Conservation (phyloP, 495 filamentous ascomycete species). For the Xylaria sp. region DNA sequence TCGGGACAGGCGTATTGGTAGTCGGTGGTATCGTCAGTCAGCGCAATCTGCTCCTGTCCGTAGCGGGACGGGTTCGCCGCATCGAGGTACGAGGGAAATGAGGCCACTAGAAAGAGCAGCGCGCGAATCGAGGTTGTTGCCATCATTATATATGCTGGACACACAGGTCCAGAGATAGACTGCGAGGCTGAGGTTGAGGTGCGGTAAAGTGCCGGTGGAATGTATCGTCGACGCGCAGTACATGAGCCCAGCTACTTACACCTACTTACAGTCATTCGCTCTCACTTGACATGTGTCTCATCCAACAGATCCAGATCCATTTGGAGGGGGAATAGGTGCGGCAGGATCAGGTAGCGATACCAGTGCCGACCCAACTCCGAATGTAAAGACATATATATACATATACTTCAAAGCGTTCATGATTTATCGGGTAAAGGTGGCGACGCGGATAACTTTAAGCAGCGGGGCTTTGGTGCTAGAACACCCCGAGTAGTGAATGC, state of each 20-base stretch:
- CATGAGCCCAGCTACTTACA: slow-evolving; percentile 2
- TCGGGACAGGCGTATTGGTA: slow-evolving; percentile 58
- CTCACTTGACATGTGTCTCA: slow-evolving; percentile 6
- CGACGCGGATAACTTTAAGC: neutral
- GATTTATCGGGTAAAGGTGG: neutral
- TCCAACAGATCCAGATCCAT: neutral
- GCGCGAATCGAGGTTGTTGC: slow-evolving; percentile 27
- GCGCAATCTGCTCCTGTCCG: slow-evolving; percentile 38
- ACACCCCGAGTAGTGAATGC: neutral
- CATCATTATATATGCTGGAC: neutral
- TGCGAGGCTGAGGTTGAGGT: neutral
- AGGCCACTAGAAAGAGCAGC: slow-evolving; percentile 33
- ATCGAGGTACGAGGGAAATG: slow-evolving; percentile 16
- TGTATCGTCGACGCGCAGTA: slow-evolving; percentile 3
- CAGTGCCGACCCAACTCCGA: too few relatives aligned
- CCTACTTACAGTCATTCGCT: neutral
- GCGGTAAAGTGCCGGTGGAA: neutral
- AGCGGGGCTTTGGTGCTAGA: neutral
- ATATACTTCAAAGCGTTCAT: neutral
- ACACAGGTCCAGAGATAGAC: neutral
- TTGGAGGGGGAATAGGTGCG: neutral
- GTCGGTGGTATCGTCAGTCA: slow-evolving; percentile 32
- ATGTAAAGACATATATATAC: neutral
- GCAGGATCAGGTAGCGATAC: neutral
- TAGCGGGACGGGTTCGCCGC: slow-evolving; percentile 31